A percentile compares a stretch with the other conserved stretches of the same genome.
These are phyloP conservation scores for Condylostoma magnum DNA, from an alignment of 169 alveolate genomes.

Conservation along the genomic window DNA sequence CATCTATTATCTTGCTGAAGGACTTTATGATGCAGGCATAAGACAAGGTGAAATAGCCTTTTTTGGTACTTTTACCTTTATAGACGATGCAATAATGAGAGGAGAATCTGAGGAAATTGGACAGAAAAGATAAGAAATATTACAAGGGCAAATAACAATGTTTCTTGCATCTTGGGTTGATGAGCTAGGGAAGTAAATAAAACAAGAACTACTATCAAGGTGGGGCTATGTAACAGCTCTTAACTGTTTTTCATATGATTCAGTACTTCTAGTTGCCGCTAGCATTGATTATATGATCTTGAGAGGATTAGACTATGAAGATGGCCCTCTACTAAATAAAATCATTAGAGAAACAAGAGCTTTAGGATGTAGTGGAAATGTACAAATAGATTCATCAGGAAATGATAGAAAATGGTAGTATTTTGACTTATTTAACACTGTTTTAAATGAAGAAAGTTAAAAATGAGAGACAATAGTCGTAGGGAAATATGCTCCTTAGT, in stretches of 20 bases:
- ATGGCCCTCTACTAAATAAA: neutral
- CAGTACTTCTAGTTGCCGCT: neutral
- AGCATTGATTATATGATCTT: neutral
- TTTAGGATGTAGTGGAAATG: neutral
- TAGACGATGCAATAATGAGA: no score
- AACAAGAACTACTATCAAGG: neutral
- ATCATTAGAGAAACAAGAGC: neutral
- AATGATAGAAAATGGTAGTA: neutral
- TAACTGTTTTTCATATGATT: neutral
- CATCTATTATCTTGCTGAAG: conserved; percentile 3
- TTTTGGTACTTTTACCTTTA: neutral
- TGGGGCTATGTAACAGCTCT: neutral
- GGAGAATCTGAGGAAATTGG: no score
- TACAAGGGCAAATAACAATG: neutral
- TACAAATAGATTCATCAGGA: neutral
- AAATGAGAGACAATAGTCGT: neutral
- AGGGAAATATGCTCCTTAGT: neutral
- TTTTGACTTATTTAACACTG: neutral
- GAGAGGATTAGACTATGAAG: neutral
- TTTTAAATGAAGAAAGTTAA: neutral
- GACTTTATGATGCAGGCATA: conserved; percentile 21
- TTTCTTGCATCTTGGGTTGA: neutral
- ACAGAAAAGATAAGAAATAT: no score
- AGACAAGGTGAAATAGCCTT: neutral
- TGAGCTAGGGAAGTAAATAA: neutral